phyloP scores from a whole-genome alignment of 345 rosid species.

The Gossypium bickii region DNA sequence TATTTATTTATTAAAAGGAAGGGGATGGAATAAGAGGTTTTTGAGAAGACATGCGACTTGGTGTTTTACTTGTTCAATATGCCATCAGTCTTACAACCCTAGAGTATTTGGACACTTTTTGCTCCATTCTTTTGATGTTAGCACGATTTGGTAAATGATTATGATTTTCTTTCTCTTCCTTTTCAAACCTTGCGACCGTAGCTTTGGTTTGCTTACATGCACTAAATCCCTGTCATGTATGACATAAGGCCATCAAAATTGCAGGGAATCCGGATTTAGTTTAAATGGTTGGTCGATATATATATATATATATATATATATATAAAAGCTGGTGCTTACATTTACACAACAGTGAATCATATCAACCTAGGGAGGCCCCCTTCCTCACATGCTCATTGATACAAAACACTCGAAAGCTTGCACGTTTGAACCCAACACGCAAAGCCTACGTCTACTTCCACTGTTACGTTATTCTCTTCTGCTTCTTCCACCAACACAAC shows the following conservation, averaged over 20 bases:
- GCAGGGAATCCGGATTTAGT: conserved; percentile 15
- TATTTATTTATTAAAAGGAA: no score
- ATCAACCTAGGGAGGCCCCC: conserved; percentile 32
- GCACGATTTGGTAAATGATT: neutral
- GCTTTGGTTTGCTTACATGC: neutral
- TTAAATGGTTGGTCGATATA: neutral
- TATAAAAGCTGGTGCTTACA: conserved; percentile 22
- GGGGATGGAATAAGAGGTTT: neutral
- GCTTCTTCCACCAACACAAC: conserved; percentile 18
- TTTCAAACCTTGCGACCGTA: neutral
- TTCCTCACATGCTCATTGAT: neutral
- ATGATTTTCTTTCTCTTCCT: neutral
- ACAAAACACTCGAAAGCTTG: conserved; percentile 10
- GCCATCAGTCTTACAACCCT: neutral
- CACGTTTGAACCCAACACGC: conserved; percentile 14
- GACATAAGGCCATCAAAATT: conserved; percentile 24
- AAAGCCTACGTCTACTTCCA: conserved; percentile 37
- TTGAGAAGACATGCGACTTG: neutral
- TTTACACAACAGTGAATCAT: conserved; percentile 39
- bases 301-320: no score
- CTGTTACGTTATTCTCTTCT: conserved; percentile 35
- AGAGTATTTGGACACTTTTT: neutral
- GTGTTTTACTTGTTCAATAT: neutral
- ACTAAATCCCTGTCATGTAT: neutral
- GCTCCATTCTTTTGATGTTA: neutral